Evolutionary conservation across 108 stramenopile species (phyloP).

Genomic region (Cyclostephanos invisitatus): DNA sequence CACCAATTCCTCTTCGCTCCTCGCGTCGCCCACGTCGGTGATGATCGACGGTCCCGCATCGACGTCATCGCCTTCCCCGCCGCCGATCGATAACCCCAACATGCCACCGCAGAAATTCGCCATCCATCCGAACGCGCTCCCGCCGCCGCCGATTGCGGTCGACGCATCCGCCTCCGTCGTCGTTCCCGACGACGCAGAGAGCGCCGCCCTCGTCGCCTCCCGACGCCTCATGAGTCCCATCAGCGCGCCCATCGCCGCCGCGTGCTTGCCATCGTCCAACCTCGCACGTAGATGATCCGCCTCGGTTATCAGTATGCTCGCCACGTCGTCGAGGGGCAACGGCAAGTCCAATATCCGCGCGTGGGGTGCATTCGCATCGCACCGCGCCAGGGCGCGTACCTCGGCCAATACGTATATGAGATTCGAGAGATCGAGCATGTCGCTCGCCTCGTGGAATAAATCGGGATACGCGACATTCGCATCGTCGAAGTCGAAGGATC

Average conservation of each 20-base stretch:
- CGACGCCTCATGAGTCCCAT: conserved; percentile 16
- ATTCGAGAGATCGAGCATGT: conserved; percentile 50
- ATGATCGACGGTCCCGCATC: conserved; percentile 45
- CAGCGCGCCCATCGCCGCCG: conserved; percentile 35
- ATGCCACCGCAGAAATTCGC: conserved; percentile 2
- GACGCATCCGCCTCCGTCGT: neutral
- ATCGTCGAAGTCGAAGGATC: conserved; percentile 31
- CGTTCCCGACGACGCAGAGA: conserved; percentile 1
- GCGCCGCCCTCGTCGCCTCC: conserved; percentile 13
- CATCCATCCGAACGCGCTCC: conserved; percentile 30
- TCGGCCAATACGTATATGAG: conserved; percentile 63
- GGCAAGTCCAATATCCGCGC: conserved; percentile 40
- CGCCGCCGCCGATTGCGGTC: neutral
- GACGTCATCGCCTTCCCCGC: neutral
- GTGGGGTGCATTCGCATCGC: no score
- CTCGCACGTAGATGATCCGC: conserved; percentile 40
- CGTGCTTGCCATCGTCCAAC: conserved; percentile 54
- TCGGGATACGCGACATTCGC: conserved; percentile 32
- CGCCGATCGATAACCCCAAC: neutral
- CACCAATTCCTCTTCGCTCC: conserved; percentile 60
- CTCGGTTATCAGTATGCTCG: conserved; percentile 40
- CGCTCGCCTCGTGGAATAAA: conserved; percentile 48
- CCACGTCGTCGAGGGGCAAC: conserved; percentile 39
- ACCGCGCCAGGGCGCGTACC: conserved; percentile 53
- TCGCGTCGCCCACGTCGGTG: conserved; percentile 54